phyloP scores from a whole-genome alignment of 2,329 filamentous ascomycete genomes.

The Onygena corvina region DNA sequence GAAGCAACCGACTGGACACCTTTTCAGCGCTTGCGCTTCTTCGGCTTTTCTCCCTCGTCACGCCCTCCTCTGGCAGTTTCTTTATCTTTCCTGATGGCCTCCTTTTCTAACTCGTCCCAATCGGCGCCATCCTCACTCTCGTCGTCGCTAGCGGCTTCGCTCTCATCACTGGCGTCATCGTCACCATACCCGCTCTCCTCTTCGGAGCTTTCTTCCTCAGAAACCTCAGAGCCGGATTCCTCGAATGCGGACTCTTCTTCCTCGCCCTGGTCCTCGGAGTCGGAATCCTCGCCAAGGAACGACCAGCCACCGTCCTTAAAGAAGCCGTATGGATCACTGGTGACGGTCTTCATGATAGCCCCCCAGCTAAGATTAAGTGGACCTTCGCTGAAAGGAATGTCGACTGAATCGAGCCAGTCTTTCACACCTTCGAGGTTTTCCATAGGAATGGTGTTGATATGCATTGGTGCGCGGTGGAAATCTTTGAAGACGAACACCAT shows the following conservation, averaged over 20 bases:
- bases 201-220: slow-evolving; percentile 57
- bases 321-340: slow-evolving; percentile 84
- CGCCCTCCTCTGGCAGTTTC: slow-evolving; percentile 34
- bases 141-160: slow-evolving; percentile 45
- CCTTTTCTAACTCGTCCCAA: slow-evolving; percentile 89
- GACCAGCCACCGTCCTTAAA: slow-evolving; percentile 92
- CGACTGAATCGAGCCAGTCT: slow-evolving; percentile 91
- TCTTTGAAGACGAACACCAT: slow-evolving; percentile 98
- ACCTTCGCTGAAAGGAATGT: slow-evolving; percentile 88
- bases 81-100: slow-evolving; percentile 55
- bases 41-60: slow-evolving; percentile 48
- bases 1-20: not conserved
- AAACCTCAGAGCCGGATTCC: slow-evolving; percentile 71
- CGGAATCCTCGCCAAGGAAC: slow-evolving; percentile 77
- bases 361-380: slow-evolving; percentile 97
- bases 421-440: slow-evolving; percentile 91
- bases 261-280: slow-evolving; percentile 68
- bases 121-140: slow-evolving; percentile 71
- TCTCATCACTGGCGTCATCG: slow-evolving; percentile 74
- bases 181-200: slow-evolving; percentile 92
- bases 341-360: slow-evolving; percentile 98
- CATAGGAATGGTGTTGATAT: slow-evolving; percentile 97
- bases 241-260: slow-evolving; percentile 90
- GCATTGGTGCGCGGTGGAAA: slow-evolving; percentile 75
- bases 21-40: slow-evolving; percentile 56